Percentiles rank a stretch among this genome's conserved stretches.
Evolutionary conservation across 2,329 filamentous ascomycete genomes (phyloP).

Genomic region (Xylariaceae sp.): DNA sequence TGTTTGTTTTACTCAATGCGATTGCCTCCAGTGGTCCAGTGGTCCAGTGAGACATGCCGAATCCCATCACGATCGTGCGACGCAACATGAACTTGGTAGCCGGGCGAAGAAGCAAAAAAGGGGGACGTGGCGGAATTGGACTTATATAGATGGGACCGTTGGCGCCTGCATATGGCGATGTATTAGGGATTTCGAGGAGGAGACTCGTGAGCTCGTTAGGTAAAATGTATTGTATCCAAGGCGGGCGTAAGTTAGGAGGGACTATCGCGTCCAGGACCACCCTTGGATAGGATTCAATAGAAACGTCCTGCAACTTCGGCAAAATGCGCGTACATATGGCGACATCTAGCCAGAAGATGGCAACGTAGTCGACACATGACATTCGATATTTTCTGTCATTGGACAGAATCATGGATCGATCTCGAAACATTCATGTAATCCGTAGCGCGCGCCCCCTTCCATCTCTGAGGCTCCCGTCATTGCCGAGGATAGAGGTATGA

Average conservation of each 20-base stretch:
- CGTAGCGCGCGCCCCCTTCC: neutral
- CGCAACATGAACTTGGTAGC: neutral
- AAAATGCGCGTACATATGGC: neutral
- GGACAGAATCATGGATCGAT: neutral
- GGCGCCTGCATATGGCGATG: neutral
- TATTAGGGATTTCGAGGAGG: neutral
- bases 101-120: neutral
- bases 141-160: neutral
- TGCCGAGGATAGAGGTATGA: neutral
- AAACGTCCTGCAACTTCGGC: neutral
- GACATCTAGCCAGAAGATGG: neutral
- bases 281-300: neutral
- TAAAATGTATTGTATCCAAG: neutral
- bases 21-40: neutral
- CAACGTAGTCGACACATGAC: neutral
- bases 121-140: neutral
- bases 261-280: neutral
- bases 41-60: neutral
- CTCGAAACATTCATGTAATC: neutral
- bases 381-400: neutral
- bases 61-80: neutral
- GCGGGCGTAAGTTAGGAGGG: neutral
- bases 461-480: neutral
- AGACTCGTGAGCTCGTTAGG: neutral
- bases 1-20: neutral